A percentile compares a stretch with the other conserved stretches of the same genome.
These are phyloP conservation scores for Monosporozyma servazzii DNA, from an alignment of 805 yeast species.

Conservation along the genomic window DNA sequence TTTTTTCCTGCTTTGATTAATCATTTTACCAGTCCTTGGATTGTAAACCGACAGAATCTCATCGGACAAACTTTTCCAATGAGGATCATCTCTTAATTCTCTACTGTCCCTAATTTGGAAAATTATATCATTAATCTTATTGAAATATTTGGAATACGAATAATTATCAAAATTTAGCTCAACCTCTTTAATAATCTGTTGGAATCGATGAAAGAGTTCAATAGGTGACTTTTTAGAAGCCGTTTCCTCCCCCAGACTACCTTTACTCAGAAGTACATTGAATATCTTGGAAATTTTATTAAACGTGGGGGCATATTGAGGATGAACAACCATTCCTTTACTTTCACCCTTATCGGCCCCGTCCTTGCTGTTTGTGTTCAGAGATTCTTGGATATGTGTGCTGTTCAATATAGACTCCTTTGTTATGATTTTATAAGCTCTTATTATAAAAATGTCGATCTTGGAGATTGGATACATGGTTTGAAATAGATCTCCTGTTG, in stretches of 20 bases:
- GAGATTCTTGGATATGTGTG: slow-evolving; percentile 13
- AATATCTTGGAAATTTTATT: slow-evolving; percentile 24
- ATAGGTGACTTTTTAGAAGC: slow-evolving; percentile 29
- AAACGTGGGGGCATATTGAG: slow-evolving; percentile 19
- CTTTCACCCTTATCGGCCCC: neutral
- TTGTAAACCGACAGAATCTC: slow-evolving; percentile 23
- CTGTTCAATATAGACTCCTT: slow-evolving; percentile 16
- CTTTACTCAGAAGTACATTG: slow-evolving; percentile 21
- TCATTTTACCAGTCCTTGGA: slow-evolving; percentile 23
- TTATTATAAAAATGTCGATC: slow-evolving; percentile 21
- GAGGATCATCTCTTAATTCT: slow-evolving; percentile 21
- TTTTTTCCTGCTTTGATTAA: slow-evolving; percentile 15
- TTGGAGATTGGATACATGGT: slow-evolving; percentile 14
- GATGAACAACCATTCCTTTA: slow-evolving; percentile 5
- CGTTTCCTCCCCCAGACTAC: slow-evolving; percentile 21
- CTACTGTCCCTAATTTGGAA: slow-evolving; percentile 26
- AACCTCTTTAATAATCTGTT: slow-evolving; percentile 28
- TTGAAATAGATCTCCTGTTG: neutral
- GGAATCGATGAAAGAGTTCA: slow-evolving; percentile 28
- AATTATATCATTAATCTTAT: slow-evolving; percentile 21
- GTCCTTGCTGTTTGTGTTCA: neutral
- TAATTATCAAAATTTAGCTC: slow-evolving; percentile 26
- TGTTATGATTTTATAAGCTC: slow-evolving; percentile 18
- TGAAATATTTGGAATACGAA: slow-evolving; percentile 25
- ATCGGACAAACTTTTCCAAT: slow-evolving; percentile 23